Percentiles rank a stretch among this genome's conserved stretches.
Evolutionary conservation across 257 asterid species (phyloP).

Genomic region (Coffea eugenioides): DNA sequence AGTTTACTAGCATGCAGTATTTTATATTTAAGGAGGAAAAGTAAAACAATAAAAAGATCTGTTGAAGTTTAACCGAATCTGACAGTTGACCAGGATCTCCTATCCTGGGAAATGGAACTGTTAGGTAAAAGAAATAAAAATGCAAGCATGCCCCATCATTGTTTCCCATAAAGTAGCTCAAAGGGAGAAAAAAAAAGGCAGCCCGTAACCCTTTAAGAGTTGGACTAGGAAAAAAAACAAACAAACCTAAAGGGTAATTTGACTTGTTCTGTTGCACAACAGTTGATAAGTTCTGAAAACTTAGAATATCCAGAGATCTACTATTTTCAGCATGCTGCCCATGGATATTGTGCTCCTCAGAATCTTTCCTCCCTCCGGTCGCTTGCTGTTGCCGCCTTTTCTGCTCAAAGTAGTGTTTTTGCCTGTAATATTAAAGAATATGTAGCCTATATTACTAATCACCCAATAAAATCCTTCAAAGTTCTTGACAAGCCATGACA

Average conservation of each 20-base stretch:
- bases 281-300: constrained; percentile 65
- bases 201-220: constrained; percentile 11
- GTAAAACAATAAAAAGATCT: not conserved
- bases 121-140: not conserved
- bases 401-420: constrained; percentile 86
- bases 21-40: too few relatives aligned
- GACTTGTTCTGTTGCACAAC: constrained; percentile 37
- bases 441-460: constrained; percentile 15
- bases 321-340: constrained; percentile 37
- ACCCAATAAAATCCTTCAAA: too few relatives aligned
- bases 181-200: not conserved
- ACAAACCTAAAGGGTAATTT: constrained; percentile 46
- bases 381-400: constrained; percentile 59
- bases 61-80: not conserved
- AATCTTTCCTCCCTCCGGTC: constrained; percentile 37
- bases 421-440: constrained; percentile 45
- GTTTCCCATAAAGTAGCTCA: too few relatives aligned
- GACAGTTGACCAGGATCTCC: not conserved
- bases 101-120: not conserved
- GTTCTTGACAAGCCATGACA: too few relatives aligned
- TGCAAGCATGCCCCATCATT: not conserved
- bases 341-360: constrained; percentile 42
- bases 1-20: not conserved
- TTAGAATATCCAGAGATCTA: constrained; percentile 78
- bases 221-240: constrained; percentile 11